Percentiles rank a stretch among this genome's conserved stretches.
Conservation (phyloP, 345 rosid species). For the Ailanthus altissimus region DNA sequence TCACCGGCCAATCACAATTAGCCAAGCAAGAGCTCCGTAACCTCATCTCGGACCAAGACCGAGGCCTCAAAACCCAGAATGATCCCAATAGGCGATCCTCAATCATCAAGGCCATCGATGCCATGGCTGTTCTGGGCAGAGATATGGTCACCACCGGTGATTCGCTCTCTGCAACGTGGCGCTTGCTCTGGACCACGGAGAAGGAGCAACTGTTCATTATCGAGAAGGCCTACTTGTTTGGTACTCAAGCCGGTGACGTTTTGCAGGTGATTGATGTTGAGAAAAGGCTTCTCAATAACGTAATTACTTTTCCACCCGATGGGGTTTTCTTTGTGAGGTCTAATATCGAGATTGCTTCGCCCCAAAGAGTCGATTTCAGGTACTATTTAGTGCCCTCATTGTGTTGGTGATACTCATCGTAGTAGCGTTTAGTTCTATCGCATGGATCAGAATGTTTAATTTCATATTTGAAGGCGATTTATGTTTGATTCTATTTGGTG, state of each 20-base stretch:
- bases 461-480: neutral
- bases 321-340: constrained; percentile 94
- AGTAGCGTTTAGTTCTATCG: neutral
- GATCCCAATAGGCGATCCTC: constrained; percentile 54
- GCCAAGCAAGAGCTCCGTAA: constrained; percentile 62
- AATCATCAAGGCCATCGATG: constrained; percentile 64
- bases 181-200: constrained; percentile 93
- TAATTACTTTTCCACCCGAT: constrained; percentile 86
- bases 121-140: constrained; percentile 59
- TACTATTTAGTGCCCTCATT: constrained; percentile 12
- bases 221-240: constrained; percentile 75
- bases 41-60: constrained; percentile 77
- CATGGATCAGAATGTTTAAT: neutral
- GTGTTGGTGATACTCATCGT: neutral
- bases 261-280: constrained; percentile 88
- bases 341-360: constrained; percentile 59
- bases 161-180: constrained; percentile 80
- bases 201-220: constrained; percentile 90
- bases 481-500: neutral
- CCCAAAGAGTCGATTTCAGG: constrained; percentile 88
- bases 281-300: constrained; percentile 60
- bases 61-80: constrained; percentile 79
- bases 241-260: constrained; percentile 77
- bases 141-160: constrained; percentile 56
- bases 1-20: constrained; percentile 37